Percentiles rank a stretch among this genome's conserved stretches.
phyloP scores from a whole-genome alignment of 495 filamentous ascomycete species.

The Penicillium subrubescens region DNA sequence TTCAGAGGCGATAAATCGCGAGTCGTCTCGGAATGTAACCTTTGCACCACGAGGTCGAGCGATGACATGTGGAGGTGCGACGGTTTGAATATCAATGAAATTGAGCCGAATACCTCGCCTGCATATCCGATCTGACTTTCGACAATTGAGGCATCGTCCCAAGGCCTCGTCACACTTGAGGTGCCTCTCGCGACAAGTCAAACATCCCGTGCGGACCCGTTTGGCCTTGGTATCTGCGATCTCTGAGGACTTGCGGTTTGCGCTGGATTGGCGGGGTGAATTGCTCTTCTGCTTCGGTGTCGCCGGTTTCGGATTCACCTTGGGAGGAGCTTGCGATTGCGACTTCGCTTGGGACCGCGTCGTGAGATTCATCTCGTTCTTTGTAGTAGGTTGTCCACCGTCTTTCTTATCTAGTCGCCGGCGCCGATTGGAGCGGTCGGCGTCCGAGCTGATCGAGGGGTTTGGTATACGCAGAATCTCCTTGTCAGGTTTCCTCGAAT shows the following conservation, averaged over 20 bases:
- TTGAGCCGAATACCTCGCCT: slow-evolving; percentile 87
- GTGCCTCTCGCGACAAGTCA: slow-evolving; percentile 77
- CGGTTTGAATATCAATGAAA: slow-evolving; percentile 83
- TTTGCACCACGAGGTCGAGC: slow-evolving; percentile 66
- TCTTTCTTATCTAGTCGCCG: slow-evolving; percentile 24
- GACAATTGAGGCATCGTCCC: slow-evolving; percentile 83
- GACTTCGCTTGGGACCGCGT: slow-evolving; percentile 20
- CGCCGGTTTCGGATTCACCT: slow-evolving; percentile 11
- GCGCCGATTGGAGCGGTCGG: slow-evolving; percentile 17
- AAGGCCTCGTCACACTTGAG: slow-evolving; percentile 82
- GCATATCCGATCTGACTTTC: slow-evolving; percentile 82
- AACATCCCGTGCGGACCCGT: slow-evolving; percentile 73
- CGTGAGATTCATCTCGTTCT: slow-evolving; percentile 25
- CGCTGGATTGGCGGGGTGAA: slow-evolving; percentile 22
- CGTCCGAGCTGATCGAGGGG: slow-evolving; percentile 11
- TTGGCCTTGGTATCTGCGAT: slow-evolving; percentile 55
- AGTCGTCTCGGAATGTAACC: slow-evolving; percentile 85
- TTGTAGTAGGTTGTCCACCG: neutral
- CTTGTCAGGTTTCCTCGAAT: slow-evolving; percentile 20
- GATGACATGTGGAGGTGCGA: slow-evolving; percentile 64
- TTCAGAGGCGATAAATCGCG: slow-evolving; percentile 85
- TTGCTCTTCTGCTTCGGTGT: slow-evolving; percentile 25
- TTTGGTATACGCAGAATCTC: slow-evolving; percentile 23
- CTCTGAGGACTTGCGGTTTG: slow-evolving; percentile 28
- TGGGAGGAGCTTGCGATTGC: slow-evolving; percentile 13